Evolutionary conservation across 352 stramenopile genomes (phyloP), one percentile per base, ranked within the genome.

Genomic region (Blastocystis sp.): DNA sequence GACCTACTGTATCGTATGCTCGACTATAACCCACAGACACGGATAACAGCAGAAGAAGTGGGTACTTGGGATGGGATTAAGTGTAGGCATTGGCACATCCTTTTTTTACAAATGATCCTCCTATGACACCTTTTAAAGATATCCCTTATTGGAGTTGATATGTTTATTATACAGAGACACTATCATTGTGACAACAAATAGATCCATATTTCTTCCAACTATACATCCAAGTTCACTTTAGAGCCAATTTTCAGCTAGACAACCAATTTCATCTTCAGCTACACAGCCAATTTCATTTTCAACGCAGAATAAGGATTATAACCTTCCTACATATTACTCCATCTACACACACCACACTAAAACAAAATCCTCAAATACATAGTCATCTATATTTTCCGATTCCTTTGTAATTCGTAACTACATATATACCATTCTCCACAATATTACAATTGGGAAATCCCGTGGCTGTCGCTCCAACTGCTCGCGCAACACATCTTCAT

Each of bases 241-340:
- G n/a, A n/a, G n/a, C n/a, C n/a, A n/a, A n/a, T n/a, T n/a, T n/a
- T n/a, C n/a, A n/a, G n/a, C n/a, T n/a, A n/a, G n/a, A n/a, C n/a
- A n/a, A n/a, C n/a, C n/a, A n/a, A n/a, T n/a, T n/a, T n/a, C n/a
- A n/a, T n/a, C 51, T 22, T 22, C 15, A 68, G 15, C 33, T 11
- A 66, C 40, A 91, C 90, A 92, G 97, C 97, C 97, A 99, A 99
- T 90, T 98, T 94, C 97, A 99, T 99, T 91, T 98, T 98, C 91
- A 99, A 98, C 59, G 95, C 93, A 81, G 94, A 94, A 87, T 98
- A 93, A 4, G 96, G 97, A 35, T 95, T 93, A 92, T 99, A 99
- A 54, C 94, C 95, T 22, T 95, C 73, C 73, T 82, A 82, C 24
- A 24, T 33, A 35, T 82, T 6, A 69, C 7, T n/a, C 11, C 53